Evolutionary conservation across 495 filamentous ascomycete genomes (phyloP), one percentile per base, ranked within the genome.

Genomic region (Aspergillus asperescens): DNA sequence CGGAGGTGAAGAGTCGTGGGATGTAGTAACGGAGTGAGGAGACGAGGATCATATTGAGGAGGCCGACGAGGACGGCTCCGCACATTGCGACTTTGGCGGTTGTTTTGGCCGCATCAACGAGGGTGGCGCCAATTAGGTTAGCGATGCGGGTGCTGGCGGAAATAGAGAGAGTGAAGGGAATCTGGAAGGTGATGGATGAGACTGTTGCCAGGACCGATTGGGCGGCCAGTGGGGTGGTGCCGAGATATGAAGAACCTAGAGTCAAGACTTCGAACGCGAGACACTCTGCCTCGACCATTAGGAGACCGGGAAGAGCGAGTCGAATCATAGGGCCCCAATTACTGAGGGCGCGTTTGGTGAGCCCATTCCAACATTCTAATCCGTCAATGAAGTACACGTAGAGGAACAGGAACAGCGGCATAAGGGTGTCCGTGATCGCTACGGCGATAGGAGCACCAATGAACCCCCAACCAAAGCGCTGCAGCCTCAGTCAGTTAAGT

Each of bases 221-320:
- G 0, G 86, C 84, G 0, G 86, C 86, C 7, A 93, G 73, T 32
- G 81, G 78, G 1, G 79, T 77, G 0, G 85, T 85, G 18, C 82
- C 84, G 44, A 91, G 81, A 50, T 86, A 84, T 15, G 82, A 82
- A 0, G 85, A 80, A 6, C 81, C 79, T 10, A 93, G 73, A 0
- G 87, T 91, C 38, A 93, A 66, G 32, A 91, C 77, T 62, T 91
- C 88, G 58, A 93, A 91, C 15, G 88, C 88, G 5, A 95, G 78
- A 67, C 82, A 92, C 63, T 96, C 92, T 6, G 91, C 90, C 64
- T 93, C 85, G 1, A 97, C 86, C 89, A 95, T 96, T 35, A 94
- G 68, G 62, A 96, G 80, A 3, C 91, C 91, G 0, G 86, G 90
- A 15, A 95, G 66, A 0, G 90, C 89, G 13, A 96, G 83, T 45